Evolutionary conservation across 208 protist genomes (phyloP), one percentile per base, ranked within the genome.

Genomic region (Porcisia deanei): DNA sequence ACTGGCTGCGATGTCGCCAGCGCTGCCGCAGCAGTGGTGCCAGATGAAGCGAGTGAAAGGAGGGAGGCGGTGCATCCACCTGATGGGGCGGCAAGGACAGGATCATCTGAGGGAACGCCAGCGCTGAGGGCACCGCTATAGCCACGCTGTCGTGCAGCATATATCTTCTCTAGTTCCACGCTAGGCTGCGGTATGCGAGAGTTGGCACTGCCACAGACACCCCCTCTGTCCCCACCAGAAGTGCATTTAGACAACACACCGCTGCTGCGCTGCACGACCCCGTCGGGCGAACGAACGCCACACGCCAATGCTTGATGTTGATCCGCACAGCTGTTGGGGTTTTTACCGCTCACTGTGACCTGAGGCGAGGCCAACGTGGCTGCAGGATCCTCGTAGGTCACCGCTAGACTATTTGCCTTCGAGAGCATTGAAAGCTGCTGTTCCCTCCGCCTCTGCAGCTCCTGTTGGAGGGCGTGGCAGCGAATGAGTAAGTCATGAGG

Each of bases 391-490:
- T 75, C 76, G 45, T 69, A 18, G 7, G 70, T 18, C 41, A 39
- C 22, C n/a, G 39, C 69, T 3, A 73, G 7, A 18, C 25, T 52
- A 45, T 73, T 75, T 16, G 49, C 34, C 41, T 66, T 59, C 45
- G 60, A 49, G 22, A 55, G 61, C 18, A 63, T 49, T 34, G 61
- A 16, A 41, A 78, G 61, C n/a, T 71, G 79, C 71, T 63, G 77
- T 71, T 83, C 73, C 20, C 53, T 78, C 3, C 59, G 41, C 60
- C 20, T 73, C 3, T 57, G 64, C 30, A 69, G 25, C 67, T 80
- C 74, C 22, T 39, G 63, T 37, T 71, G 71, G 3, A 88, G 81
- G 0, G 34, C 77, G 22, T 58, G 54, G 84, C 84, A 91, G 67
- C 78, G 73, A 2, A 71, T 67, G 37, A 86, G 53, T 47, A 91